These are phyloP conservation scores for Saturnispora ahearnii DNA, from an alignment of 805 yeast species.

Conservation along the genomic window DNA sequence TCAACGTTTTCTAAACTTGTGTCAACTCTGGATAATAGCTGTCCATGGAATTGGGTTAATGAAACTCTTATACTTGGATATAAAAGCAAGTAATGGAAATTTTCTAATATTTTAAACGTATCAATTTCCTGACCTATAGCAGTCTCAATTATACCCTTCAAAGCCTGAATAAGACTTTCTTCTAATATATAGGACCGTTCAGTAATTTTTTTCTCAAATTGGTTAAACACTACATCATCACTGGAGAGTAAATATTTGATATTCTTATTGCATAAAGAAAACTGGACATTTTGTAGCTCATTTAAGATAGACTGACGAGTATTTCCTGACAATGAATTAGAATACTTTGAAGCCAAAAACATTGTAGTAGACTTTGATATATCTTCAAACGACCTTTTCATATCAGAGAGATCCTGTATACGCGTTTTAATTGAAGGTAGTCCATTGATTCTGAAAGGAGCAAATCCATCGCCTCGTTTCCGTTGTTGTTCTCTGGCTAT, in stretches of 20 bases:
- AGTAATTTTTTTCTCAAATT: not conserved
- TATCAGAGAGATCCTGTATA: not conserved
- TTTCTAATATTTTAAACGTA: conserved; percentile 43
- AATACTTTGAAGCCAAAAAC: not conserved
- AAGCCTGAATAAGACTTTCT: not conserved
- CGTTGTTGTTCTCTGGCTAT: conserved; percentile 68
- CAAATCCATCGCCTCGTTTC: conserved; percentile 61
- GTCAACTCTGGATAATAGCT: conserved; percentile 40
- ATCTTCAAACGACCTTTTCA: conserved; percentile 1
- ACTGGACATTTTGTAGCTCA: not conserved
- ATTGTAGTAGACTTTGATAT: not conserved
- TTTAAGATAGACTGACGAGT: not conserved
- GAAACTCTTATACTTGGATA: conserved; percentile 51
- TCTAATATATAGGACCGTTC: not conserved
- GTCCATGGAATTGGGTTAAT: conserved; percentile 49
- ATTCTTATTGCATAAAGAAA: not conserved
- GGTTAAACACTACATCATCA: not conserved
- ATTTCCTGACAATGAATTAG: not conserved
- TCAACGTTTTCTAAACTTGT: conserved; percentile 38
- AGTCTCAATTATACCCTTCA: conserved; percentile 1
- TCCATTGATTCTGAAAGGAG: conserved; percentile 52
- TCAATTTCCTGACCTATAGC: conserved; percentile 21
- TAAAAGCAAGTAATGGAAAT: conserved; percentile 38
- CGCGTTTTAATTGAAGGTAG: conserved; percentile 15
- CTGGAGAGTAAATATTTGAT: not conserved